Evolutionary conservation across 2,329 filamentous ascomycete species (phyloP).

Genomic region (Didymosphaeria variabile): DNA sequence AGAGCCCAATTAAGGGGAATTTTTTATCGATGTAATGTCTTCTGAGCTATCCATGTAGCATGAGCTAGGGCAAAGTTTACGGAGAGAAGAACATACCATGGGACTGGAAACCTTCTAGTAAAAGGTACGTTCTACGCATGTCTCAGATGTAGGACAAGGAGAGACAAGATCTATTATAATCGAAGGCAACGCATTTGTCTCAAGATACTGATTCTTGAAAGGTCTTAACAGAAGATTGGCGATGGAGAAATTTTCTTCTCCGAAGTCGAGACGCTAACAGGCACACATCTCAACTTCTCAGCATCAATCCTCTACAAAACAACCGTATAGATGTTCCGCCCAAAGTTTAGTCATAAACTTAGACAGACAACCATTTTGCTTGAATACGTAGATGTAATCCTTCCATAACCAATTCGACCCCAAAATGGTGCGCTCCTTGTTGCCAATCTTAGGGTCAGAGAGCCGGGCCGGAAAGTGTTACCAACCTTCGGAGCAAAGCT

Average conservation of each 20-base stretch:
- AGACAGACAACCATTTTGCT: too few species aligned
- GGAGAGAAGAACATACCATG: too few species aligned
- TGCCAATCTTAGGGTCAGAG: background rate
- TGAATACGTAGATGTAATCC: background rate
- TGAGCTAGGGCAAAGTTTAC: too few species aligned
- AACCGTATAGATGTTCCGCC: background rate
- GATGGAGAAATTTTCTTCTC: background rate
- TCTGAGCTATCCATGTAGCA: too few species aligned
- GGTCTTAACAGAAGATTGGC: background rate
- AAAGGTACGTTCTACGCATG: too few species aligned
- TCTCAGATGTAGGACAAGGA: background rate
- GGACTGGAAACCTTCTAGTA: too few species aligned
- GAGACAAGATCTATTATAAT: background rate
- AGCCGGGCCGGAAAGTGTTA: background rate
- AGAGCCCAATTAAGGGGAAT: too few species aligned
- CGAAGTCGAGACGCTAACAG: background rate
- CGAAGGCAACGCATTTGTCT: background rate
- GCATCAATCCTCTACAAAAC: background rate
- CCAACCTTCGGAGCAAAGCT: background rate
- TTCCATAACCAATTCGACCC: background rate
- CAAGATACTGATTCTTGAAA: background rate
- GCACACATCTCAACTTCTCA: background rate
- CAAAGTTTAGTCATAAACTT: too few species aligned
- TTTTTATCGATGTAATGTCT: too few species aligned
- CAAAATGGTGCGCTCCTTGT: too few species aligned